Evolutionary conservation across 2,329 filamentous ascomycete genomes (phyloP).

Genomic region (Aureobasidium zeae): DNA sequence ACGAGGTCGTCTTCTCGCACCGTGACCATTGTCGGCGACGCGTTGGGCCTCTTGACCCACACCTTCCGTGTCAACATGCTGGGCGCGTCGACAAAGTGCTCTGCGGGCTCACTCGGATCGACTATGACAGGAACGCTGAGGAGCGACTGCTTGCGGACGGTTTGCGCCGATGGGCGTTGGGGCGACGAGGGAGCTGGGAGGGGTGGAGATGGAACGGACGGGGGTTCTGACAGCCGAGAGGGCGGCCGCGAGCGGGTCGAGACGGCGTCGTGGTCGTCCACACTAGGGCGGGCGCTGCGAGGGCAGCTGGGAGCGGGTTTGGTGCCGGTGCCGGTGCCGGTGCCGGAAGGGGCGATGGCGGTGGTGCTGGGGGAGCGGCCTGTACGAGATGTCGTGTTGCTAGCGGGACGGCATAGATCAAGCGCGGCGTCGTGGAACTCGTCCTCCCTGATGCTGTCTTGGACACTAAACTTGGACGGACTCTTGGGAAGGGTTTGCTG

Average conservation of each 20-base stretch:
- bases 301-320: neutral
- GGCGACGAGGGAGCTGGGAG: neutral
- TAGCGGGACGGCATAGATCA: neutral
- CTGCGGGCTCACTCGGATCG: neutral
- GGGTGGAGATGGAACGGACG: neutral
- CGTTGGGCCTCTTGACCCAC: slow-evolving; percentile 83
- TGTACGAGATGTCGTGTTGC: too few relatives aligned
- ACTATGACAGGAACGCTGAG: slow-evolving; percentile 1
- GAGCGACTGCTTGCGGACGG: slow-evolving; percentile 4
- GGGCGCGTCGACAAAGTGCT: slow-evolving; percentile 10
- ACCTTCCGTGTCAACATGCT: slow-evolving; percentile 67
- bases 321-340: too few relatives aligned
- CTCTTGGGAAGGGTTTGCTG: neutral
- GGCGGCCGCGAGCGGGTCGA: neutral
- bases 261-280: slow-evolving; percentile 19
- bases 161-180: slow-evolving; percentile 1
- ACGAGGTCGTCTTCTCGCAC: slow-evolving; percentile 84
- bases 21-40: slow-evolving; percentile 77
- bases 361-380: neutral
- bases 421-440: slow-evolving; percentile 9
- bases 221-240: neutral
- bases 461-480: slow-evolving; percentile 13
- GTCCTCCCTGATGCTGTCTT: slow-evolving; percentile 11
- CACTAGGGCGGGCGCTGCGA: neutral
- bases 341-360: neutral